These are phyloP conservation scores for Colletotrichum gigasporum DNA, from an alignment of 2,329 filamentous ascomycete genomes.

Conservation along the genomic window DNA sequence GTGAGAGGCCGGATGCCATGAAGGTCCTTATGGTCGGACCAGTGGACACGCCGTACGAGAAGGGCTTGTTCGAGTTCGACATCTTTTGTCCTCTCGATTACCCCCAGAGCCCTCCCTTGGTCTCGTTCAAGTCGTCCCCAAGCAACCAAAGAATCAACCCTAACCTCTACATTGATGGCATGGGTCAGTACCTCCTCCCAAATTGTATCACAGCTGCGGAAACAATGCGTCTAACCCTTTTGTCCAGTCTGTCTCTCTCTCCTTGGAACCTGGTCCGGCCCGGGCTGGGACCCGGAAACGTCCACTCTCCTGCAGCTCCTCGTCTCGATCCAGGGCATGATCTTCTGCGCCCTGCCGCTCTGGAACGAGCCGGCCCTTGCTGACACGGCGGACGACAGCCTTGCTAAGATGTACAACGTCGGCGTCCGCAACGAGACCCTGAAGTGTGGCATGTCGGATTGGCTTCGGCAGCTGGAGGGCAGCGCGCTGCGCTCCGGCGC, in stretches of 20 bases:
- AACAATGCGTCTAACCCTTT: slow-evolving; percentile 3
- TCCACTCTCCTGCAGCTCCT: slow-evolving; percentile 62
- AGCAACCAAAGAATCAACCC: slow-evolving; percentile 52
- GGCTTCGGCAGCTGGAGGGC: slow-evolving; percentile 34
- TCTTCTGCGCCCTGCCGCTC: slow-evolving; percentile 62
- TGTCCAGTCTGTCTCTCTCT: slow-evolving; percentile 58
- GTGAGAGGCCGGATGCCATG: slow-evolving; percentile 57
- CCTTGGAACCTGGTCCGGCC: slow-evolving; percentile 58
- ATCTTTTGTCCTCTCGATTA: slow-evolving; percentile 53
- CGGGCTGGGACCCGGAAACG: slow-evolving; percentile 52
- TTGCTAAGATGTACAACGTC: slow-evolving; percentile 42
- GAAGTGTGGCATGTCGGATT: slow-evolving; percentile 40
- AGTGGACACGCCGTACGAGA: slow-evolving; percentile 59
- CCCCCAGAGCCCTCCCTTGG: slow-evolving; percentile 50
- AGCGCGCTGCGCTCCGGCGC: neutral
- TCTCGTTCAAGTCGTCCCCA: slow-evolving; percentile 52
- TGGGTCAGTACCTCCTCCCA: slow-evolving; percentile 43
- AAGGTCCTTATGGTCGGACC: slow-evolving; percentile 61
- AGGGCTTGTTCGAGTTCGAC: slow-evolving; percentile 65
- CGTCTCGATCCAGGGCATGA: slow-evolving; percentile 67
- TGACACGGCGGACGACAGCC: no score
- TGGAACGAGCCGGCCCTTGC: slow-evolving; percentile 63
- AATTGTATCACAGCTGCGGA: neutral
- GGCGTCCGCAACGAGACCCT: slow-evolving; percentile 39
- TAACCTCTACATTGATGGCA: slow-evolving; percentile 59